A percentile compares a stretch with the other conserved stretches of the same genome.
Evolutionary conservation across 1,284 basidiomycete species (phyloP).

Genomic region (Phellopilus nigrolimitatus): DNA sequence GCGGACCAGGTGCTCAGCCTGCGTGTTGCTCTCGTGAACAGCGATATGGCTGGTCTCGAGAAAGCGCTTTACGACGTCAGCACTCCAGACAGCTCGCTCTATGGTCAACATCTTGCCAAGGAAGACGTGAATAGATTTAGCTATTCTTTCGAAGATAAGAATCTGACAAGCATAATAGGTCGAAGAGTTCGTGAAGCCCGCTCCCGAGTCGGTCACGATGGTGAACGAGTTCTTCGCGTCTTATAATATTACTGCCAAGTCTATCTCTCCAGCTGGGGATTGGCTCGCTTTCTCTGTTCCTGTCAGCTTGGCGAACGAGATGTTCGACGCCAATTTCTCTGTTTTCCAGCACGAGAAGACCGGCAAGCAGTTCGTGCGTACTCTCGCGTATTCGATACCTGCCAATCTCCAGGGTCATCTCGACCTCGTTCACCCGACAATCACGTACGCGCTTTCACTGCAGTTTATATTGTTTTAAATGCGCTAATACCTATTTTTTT

Average conservation of each 20-base stretch:
- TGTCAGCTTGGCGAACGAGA: slow-evolving; percentile 21
- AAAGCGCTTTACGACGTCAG: no score
- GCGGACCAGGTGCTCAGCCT: no score
- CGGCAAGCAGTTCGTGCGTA: slow-evolving; percentile 20
- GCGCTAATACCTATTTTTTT: neutral
- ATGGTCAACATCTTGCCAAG: no score
- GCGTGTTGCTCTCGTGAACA: no score
- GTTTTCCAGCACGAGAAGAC: slow-evolving; percentile 20
- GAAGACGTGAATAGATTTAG: no score
- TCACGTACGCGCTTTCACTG: slow-evolving; percentile 19
- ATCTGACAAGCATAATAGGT: no score
- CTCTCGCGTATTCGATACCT: slow-evolving; percentile 24
- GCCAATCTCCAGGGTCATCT: slow-evolving; percentile 21
- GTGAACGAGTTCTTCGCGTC: slow-evolving; percentile 22
- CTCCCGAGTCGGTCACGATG: slow-evolving; percentile 18
- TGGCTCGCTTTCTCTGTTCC: slow-evolving; percentile 23
- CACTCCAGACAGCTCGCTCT: no score
- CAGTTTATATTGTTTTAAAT: neutral
- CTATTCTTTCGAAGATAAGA: no score
- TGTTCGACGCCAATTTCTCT: slow-evolving; percentile 22
- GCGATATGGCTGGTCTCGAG: no score
- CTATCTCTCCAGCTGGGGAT: slow-evolving; percentile 24
- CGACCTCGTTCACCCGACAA: slow-evolving; percentile 29
- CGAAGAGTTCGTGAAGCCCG: slow-evolving; percentile 23
- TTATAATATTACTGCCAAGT: slow-evolving; percentile 15